A percentile compares a stretch with the other conserved stretches of the same genome.
Evolutionary conservation across 352 stramenopile species (phyloP).

Genomic region (Globisporangium rhizosaccharum): DNA sequence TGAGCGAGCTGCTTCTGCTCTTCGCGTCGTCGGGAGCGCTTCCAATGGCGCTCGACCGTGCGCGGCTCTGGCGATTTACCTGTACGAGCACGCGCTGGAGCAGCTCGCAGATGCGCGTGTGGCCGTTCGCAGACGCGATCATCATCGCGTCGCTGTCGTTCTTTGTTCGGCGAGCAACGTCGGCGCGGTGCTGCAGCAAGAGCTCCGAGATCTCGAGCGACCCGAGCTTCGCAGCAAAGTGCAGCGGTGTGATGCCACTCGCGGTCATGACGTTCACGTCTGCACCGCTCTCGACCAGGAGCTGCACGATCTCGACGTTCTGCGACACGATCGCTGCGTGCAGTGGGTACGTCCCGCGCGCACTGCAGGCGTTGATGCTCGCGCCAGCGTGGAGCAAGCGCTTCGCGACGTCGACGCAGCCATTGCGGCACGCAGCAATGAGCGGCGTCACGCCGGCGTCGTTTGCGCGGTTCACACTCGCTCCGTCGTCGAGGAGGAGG

Average conservation of each 20-base stretch:
- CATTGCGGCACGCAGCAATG: slow-evolving; percentile 64
- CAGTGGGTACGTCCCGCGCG: slow-evolving; percentile 53
- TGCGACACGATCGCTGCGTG: slow-evolving; percentile 66
- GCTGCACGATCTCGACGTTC: slow-evolving; percentile 56
- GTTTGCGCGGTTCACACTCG: slow-evolving; percentile 56
- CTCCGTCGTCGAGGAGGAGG: slow-evolving; percentile 61
- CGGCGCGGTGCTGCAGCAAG: slow-evolving; percentile 55
- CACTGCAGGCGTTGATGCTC: slow-evolving; percentile 35
- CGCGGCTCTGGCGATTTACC: slow-evolving; percentile 9
- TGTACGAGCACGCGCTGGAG: slow-evolving; percentile 40
- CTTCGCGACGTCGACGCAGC: slow-evolving; percentile 48
- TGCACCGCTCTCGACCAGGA: slow-evolving; percentile 54
- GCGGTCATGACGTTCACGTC: slow-evolving; percentile 65
- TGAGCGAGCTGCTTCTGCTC: slow-evolving; percentile 18
- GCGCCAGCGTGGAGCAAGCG: slow-evolving; percentile 44
- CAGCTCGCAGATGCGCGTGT: slow-evolving; percentile 58
- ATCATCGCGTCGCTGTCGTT: slow-evolving; percentile 73
- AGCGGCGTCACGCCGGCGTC: slow-evolving; percentile 61
- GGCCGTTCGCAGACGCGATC: slow-evolving; percentile 65
- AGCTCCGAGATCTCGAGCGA: slow-evolving; percentile 55
- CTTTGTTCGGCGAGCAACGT: slow-evolving; percentile 64
- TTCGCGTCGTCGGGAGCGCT: slow-evolving; percentile 5
- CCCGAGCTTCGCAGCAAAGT: slow-evolving; percentile 69
- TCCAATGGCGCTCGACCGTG: slow-evolving; percentile 11
- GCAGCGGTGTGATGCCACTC: slow-evolving; percentile 70